phyloP scores from a whole-genome alignment of 2,329 filamentous ascomycete genomes.

The Aspergillus aculeatus region DNA sequence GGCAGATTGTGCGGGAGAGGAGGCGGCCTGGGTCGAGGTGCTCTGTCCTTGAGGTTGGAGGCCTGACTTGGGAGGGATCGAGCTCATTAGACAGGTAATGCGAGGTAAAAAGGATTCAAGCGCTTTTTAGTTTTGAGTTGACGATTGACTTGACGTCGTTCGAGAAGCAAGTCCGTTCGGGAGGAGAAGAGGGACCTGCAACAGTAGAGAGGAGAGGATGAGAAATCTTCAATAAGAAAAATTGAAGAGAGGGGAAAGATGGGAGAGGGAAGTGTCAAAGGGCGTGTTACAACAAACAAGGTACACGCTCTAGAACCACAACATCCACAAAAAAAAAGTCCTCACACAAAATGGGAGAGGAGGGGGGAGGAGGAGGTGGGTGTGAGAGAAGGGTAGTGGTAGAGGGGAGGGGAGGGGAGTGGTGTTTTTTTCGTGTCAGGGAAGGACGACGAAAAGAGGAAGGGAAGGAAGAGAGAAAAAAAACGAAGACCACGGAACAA shows the following conservation, averaged over 20 bases:
- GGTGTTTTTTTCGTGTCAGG: not conserved
- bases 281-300: constrained; percentile 18
- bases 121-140: not conserved
- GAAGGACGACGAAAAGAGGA: constrained; percentile 11
- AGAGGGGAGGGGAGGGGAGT: not conserved
- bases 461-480: constrained; percentile 10
- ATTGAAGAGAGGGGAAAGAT: constrained; percentile 6
- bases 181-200: constrained; percentile 17
- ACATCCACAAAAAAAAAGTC: constrained; percentile 20
- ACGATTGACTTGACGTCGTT: not conserved
- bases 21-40: constrained; percentile 51
- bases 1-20: constrained; percentile 40
- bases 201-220: constrained; percentile 19
- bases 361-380: constrained; percentile 5
- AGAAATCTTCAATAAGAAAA: constrained; percentile 1
- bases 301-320: constrained; percentile 23
- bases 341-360: constrained; percentile 13
- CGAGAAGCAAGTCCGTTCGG: not conserved
- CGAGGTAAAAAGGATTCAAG: constrained; percentile 13
- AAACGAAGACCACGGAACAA: constrained; percentile 20
- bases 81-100: constrained; percentile 59
- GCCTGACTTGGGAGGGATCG: constrained; percentile 51
- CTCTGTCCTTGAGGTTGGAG: constrained; percentile 51
- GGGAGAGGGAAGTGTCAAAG: constrained; percentile 18
- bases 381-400: constrained; percentile 4